Conservation (phyloP, 2,329 filamentous ascomycete genomes). For the Trichoderma atroviride region DNA sequence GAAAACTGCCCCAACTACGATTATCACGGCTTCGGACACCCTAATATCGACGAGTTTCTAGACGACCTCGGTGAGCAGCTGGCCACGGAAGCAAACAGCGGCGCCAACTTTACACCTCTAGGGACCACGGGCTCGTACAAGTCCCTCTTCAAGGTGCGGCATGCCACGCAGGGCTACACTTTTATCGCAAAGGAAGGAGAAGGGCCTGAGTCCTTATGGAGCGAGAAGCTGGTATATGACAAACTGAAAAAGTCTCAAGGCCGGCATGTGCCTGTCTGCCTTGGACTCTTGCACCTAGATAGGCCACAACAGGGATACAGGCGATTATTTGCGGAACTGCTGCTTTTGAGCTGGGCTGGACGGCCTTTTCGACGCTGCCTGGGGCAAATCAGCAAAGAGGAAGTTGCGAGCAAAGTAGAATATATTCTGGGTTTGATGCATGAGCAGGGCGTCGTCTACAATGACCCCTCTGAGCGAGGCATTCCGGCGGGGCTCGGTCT, state of each 20-base stretch:
- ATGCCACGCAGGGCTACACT: not conserved
- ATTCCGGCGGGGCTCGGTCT: not conserved
- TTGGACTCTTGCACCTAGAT: not conserved
- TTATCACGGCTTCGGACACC: not conserved
- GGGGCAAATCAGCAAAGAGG: not conserved
- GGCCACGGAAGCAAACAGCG: not conserved
- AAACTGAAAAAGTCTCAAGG: not conserved
- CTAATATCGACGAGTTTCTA: not conserved
- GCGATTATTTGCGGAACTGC: not conserved
- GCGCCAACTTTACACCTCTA: not conserved
- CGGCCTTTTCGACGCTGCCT: constrained; percentile 1
- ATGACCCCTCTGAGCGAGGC: not conserved
- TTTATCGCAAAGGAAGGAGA: constrained; percentile 11
- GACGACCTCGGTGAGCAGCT: not conserved
- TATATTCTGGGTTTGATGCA: not conserved
- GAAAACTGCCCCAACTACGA: constrained; percentile 11
- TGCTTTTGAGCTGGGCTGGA: constrained; percentile 9
- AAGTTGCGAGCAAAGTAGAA: not conserved
- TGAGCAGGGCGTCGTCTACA: not conserved
- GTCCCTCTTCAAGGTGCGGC: constrained; percentile 9
- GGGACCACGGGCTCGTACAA: not conserved
- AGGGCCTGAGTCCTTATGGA: not conserved
- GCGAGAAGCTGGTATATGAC: constrained; percentile 15
- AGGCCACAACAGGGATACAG: not conserved
- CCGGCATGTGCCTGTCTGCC: not conserved